Percentiles rank a stretch among this genome's conserved stretches.
Conservation (phyloP, 164 flowering plant species). For the Litsea cubeba region DNA sequence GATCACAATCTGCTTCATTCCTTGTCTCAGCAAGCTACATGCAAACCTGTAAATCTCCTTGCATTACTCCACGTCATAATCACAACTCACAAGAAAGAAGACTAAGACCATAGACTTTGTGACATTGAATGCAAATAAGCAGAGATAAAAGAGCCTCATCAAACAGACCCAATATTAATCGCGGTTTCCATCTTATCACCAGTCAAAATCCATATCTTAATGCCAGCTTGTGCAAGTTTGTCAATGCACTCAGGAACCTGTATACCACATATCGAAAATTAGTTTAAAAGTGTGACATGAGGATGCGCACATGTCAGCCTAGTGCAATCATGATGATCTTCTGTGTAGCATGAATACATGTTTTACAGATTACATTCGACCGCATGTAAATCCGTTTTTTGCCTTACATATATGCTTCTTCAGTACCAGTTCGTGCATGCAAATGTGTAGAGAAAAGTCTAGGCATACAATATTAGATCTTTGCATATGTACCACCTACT, state of each 20-base stretch:
- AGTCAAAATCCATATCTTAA: slow-evolving; percentile 85
- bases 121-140: neutral
- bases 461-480: too few relatives aligned
- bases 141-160: neutral
- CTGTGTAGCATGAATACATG: neutral
- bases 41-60: slow-evolving; percentile 56
- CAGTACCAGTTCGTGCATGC: neutral
- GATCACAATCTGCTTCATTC: slow-evolving; percentile 67
- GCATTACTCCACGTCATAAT: slow-evolving; percentile 8
- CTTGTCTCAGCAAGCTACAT: slow-evolving; percentile 69
- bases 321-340: too few relatives aligned
- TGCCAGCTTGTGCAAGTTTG: slow-evolving; percentile 71
- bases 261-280: neutral
- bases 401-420: neutral
- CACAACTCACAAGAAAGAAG: slow-evolving; percentile 2
- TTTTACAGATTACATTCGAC: neutral
- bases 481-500: too few relatives aligned
- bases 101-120: neutral
- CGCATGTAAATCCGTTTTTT: neutral
- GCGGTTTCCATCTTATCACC: slow-evolving; percentile 96
- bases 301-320: too few relatives aligned
- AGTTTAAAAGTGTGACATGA: neutral
- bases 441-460: too few relatives aligned
- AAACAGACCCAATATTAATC: slow-evolving; percentile 73
- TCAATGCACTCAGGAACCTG: slow-evolving; percentile 93